phyloP scores from a whole-genome alignment of 345 rosid genomes.

The Corchorus olitorius region DNA sequence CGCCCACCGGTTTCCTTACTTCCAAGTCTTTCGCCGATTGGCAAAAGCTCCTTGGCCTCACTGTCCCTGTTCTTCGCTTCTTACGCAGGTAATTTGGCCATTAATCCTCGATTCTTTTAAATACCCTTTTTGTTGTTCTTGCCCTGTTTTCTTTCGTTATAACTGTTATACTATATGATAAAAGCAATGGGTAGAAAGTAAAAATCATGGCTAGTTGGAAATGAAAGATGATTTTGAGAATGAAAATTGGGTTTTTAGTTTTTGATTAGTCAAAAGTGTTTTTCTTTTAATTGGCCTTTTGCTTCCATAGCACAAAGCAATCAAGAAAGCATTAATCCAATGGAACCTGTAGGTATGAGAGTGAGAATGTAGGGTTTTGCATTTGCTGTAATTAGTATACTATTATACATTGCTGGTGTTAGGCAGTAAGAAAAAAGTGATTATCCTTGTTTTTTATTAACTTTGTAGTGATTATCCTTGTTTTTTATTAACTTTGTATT shows the following conservation, averaged over 20 bases:
- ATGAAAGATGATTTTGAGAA: not conserved
- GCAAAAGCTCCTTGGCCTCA: slow-evolving; percentile 95
- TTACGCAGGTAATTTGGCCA: slow-evolving; percentile 60
- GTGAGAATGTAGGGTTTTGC: not conserved
- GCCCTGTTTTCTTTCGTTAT: too few relatives aligned
- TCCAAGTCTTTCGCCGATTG: slow-evolving; percentile 86
- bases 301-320: not conserved
- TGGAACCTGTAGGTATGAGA: not conserved
- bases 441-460: not conserved
- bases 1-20: slow-evolving; percentile 84
- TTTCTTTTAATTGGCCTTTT: not conserved
- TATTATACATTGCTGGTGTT: not conserved
- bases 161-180: too few relatives aligned
- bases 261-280: not conserved
- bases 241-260: not conserved
- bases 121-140: not conserved
- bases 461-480: not conserved
- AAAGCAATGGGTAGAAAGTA: too few relatives aligned
- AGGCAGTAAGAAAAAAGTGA: not conserved
- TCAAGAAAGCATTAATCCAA: not conserved
- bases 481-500: not conserved
- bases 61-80: slow-evolving; percentile 91
- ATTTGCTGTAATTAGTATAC: not conserved
- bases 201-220: too few relatives aligned
- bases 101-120: slow-evolving; percentile 14